Evolutionary conservation across 768 basidiomycete species (phyloP), one percentile per base, ranked within the genome.

Genomic region (Suillus placidus): DNA sequence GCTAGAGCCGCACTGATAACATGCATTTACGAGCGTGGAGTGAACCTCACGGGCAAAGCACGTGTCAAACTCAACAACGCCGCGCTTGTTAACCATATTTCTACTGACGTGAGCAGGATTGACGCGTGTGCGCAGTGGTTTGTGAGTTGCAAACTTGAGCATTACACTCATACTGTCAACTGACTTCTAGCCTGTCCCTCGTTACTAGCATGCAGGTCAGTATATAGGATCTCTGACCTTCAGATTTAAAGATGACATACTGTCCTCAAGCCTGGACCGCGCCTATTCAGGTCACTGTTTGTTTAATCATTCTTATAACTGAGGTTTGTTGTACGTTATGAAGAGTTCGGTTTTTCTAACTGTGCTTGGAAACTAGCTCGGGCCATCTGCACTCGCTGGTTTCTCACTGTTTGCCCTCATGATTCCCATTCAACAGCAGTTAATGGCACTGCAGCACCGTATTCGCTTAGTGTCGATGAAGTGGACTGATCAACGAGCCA

Each of bases 111-210:
- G 67, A 85, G 85, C 71, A 80, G 86, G 51, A 79, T 88, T 54
- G 86, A 88, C 68, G 79, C 82, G 10, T 84, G 86, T 70, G 86
- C 88, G 2, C 89, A 90, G 75, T 92, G 88, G 88, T 89, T 90
- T 81, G 85, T 87, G 70, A 83, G 85, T 84, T 64, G 40, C 42
- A 61, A 38, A 26, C 26, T 30, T 9, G 9, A 57, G 18, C 6
- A 60, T 9, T 5, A 9, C 38, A 18, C 13, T 12, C 10, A 18
- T 34, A 23, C 26, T 8, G 30, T 26, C 20, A 40, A 32, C 52
- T 32, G 9, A 54, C 47, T 26, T 30, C 14, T 52, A 18, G 4
- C 18, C 16, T 30, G 51, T 52, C 40, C 18, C 38, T 60, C 38
- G 10, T 26, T 7, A 30, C 13, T 71, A 83, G 82, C 82, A 84